Evolutionary conservation across 2,329 filamentous ascomycete genomes (phyloP).

Genomic region (Myriosclerotinia curreyana): DNA sequence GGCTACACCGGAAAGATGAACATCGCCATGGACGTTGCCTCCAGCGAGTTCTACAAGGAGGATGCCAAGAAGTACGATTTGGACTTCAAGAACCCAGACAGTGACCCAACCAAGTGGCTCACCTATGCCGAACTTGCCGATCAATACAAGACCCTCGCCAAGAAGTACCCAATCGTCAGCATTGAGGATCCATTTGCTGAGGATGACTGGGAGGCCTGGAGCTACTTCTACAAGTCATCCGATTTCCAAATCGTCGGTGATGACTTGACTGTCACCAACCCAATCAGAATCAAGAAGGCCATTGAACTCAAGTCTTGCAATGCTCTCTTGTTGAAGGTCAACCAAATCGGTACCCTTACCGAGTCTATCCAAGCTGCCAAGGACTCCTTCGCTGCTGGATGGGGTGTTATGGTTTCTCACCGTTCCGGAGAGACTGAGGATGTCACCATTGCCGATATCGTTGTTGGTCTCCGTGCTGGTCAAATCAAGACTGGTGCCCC

Average conservation of each 20-base stretch:
- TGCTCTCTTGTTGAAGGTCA: constrained; percentile 97
- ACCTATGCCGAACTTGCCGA: constrained; percentile 96
- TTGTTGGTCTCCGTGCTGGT: constrained; percentile 91
- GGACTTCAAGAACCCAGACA: constrained; percentile 99
- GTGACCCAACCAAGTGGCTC: constrained; percentile 95
- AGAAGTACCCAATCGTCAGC: constrained; percentile 98
- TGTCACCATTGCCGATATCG: constrained; percentile 97
- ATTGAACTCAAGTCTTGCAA: constrained; percentile 99
- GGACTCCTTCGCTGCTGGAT: constrained; percentile 91
- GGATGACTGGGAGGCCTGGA: constrained; percentile 99
- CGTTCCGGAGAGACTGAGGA: constrained; percentile 99
- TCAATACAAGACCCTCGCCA: constrained; percentile 79
- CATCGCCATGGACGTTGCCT: constrained; percentile 99
- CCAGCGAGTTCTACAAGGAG: constrained; percentile 98
- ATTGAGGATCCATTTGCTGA: constrained; percentile 99
- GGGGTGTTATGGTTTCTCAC: constrained; percentile 99
- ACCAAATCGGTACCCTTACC: constrained; percentile 98
- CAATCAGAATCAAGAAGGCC: constrained; percentile 98
- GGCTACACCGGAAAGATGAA: constrained; percentile 96
- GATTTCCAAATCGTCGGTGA: constrained; percentile 98
- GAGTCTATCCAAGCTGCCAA: constrained; percentile 99
- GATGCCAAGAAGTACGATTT: constrained; percentile 99
- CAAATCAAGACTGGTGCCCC: constrained; percentile 99
- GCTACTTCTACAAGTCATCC: constrained; percentile 99
- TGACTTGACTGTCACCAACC: constrained; percentile 99